Percentiles rank a stretch among this genome's conserved stretches.
These are phyloP conservation scores for Leptodontidium sp. DNA, from an alignment of 2,329 filamentous ascomycete species.

Conservation along the genomic window DNA sequence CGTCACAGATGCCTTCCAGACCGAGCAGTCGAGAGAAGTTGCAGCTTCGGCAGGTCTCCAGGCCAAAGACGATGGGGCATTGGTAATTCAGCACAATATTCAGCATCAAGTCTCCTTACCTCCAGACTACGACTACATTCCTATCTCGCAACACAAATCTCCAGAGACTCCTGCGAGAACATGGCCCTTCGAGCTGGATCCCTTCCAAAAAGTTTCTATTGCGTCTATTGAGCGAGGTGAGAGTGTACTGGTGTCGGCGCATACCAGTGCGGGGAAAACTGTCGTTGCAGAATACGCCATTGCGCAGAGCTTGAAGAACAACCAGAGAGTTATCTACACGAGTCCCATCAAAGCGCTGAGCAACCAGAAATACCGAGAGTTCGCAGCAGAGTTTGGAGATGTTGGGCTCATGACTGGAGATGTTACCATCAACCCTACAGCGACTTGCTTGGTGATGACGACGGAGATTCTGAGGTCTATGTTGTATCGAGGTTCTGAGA, in stretches of 20 bases:
- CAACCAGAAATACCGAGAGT: conserved; percentile 98
- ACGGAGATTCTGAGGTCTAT: conserved; percentile 99
- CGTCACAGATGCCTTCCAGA: conserved; percentile 93
- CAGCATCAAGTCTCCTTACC: conserved; percentile 97
- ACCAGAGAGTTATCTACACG: conserved; percentile 98
- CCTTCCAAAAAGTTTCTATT: conserved; percentile 95
- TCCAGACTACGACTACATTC: conserved; percentile 91
- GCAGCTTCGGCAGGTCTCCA: conserved; percentile 60
- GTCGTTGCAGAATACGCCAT: conserved; percentile 99
- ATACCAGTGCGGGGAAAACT: conserved; percentile 97
- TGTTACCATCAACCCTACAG: conserved; percentile 98
- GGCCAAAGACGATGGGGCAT: conserved; percentile 55
- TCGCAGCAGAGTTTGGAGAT: conserved; percentile 93
- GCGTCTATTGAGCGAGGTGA: conserved; percentile 95
- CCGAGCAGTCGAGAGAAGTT: conserved; percentile 90
- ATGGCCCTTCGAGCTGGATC: conserved; percentile 92
- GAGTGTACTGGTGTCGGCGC: conserved; percentile 94
- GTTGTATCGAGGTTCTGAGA: conserved; percentile 97
- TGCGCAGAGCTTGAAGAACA: conserved; percentile 94
- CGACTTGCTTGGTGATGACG: conserved; percentile 98
- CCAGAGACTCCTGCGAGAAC: conserved; percentile 84
- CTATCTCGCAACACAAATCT: conserved; percentile 94
- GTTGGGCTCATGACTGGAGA: conserved; percentile 98
- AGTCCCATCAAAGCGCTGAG: conserved; percentile 98
- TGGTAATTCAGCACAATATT: conserved; percentile 95